phyloP scores from a whole-genome alignment of 78 protist species.

The Dictyostelium capitatum region DNA sequence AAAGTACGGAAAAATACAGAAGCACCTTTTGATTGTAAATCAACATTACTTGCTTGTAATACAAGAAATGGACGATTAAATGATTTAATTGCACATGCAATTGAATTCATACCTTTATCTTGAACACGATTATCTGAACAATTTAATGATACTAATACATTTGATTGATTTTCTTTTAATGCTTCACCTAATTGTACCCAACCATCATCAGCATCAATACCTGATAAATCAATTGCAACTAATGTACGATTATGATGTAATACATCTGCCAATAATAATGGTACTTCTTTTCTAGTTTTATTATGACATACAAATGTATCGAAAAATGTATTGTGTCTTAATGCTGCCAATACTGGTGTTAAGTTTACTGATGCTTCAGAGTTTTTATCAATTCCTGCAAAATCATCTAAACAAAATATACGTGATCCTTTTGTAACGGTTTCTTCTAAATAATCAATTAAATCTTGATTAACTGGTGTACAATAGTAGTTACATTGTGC shows the following conservation, averaged over 20 bases:
- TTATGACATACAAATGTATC: slow-evolving; percentile 72
- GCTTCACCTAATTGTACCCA: slow-evolving; percentile 73
- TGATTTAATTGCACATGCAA: slow-evolving; percentile 30
- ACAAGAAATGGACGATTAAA: slow-evolving; percentile 35
- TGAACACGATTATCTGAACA: slow-evolving; percentile 38
- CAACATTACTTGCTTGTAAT: slow-evolving; percentile 13
- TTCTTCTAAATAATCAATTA: slow-evolving; percentile 53
- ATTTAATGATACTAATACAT: slow-evolving; percentile 16
- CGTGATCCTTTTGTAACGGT: slow-evolving; percentile 46
- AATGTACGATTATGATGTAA: slow-evolving; percentile 57
- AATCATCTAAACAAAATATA: slow-evolving; percentile 69
- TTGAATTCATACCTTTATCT: slow-evolving; percentile 48
- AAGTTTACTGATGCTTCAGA: slow-evolving; percentile 18
- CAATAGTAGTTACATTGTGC: slow-evolving; percentile 78
- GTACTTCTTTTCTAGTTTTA: slow-evolving; percentile 64
- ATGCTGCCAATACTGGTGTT: slow-evolving; percentile 60
- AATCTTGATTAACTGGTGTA: slow-evolving; percentile 29
- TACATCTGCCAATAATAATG: slow-evolving; percentile 62
- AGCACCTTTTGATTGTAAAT: slow-evolving; percentile 53
- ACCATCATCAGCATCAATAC: slow-evolving; percentile 42
- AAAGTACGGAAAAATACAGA: slow-evolving; percentile 45
- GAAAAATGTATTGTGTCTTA: slow-evolving; percentile 69
- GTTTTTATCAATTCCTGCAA: slow-evolving; percentile 70
- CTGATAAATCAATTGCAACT: background rate
- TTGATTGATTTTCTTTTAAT: slow-evolving; percentile 21